Conservation (phyloP, 305 asterid species). For the Fraxinus floribunda region DNA sequence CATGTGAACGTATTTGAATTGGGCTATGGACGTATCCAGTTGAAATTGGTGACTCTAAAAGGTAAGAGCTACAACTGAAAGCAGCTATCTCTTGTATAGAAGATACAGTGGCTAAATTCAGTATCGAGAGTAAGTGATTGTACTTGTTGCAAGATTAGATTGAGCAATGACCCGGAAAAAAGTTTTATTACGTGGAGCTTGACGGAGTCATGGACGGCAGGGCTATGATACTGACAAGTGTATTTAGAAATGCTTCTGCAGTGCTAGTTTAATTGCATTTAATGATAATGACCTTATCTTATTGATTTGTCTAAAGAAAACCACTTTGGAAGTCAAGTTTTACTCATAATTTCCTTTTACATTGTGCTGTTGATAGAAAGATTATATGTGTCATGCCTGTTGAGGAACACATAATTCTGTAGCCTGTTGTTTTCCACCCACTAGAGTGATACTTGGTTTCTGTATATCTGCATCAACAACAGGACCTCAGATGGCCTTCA, state of each 20-base stretch:
- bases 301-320: background rate
- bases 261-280: background rate
- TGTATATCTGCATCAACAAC: background rate
- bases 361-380: background rate
- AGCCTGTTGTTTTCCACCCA: background rate
- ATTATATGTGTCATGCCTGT: background rate
- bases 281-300: background rate
- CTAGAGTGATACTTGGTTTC: background rate
- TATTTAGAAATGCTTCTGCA: background rate
- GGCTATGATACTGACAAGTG: background rate
- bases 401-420: background rate
- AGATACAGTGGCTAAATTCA: background rate
- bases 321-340: background rate
- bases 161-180: background rate
- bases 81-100: background rate
- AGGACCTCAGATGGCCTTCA: background rate
- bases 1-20: background rate
- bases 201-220: background rate
- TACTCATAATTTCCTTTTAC: background rate
- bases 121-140: background rate
- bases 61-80: background rate
- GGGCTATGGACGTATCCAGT: background rate
- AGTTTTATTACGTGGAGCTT: background rate
- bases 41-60: background rate
- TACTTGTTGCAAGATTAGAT: background rate